Evolutionary conservation across 192 early-diverging fungal genomes (phyloP).

Genomic region (Ramicandelaber brevisporus): DNA sequence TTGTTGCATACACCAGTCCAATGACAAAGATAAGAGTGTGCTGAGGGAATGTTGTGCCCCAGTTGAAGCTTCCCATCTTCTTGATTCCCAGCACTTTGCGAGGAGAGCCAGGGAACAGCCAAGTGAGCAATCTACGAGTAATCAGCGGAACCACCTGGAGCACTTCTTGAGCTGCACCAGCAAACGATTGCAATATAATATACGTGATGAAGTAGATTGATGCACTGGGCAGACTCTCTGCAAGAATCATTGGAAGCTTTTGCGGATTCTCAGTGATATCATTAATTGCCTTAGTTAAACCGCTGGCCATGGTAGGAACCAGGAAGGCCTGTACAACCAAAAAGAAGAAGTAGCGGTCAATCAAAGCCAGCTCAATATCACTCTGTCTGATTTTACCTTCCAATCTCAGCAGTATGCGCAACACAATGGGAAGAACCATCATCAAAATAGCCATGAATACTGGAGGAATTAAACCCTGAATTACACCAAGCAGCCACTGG

Average conservation of each 20-base stretch:
- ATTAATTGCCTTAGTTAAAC: conserved; percentile 22
- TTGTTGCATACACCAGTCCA: conserved; percentile 52
- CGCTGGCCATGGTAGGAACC: conserved; percentile 44
- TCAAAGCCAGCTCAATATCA: conserved; percentile 27
- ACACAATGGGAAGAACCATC: conserved; percentile 30
- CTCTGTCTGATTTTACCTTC: conserved; percentile 29
- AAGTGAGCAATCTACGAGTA: conserved; percentile 22
- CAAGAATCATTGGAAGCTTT: conserved; percentile 17
- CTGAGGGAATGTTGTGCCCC: conserved; percentile 31
- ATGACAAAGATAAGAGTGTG: conserved; percentile 40
- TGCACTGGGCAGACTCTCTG: conserved; percentile 37
- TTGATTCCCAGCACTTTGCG: conserved; percentile 27
- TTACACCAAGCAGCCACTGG: conserved; percentile 15
- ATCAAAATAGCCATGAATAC: conserved; percentile 40
- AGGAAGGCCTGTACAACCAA: conserved; percentile 57
- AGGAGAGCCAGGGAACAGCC: conserved; percentile 43
- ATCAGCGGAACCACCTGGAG: conserved; percentile 39
- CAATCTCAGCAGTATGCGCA: conserved; percentile 28
- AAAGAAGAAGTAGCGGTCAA: conserved; percentile 55
- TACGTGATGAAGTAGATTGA: conserved; percentile 71
- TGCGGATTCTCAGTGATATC: conserved; percentile 25
- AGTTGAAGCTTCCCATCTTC: conserved; percentile 19
- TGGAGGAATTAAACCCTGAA: conserved; percentile 57
- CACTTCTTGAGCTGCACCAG: conserved; percentile 33
- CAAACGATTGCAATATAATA: conserved; percentile 44